phyloP scores from a whole-genome alignment of 352 stramenopile genomes.

The Saprolegnia diclina region DNA sequence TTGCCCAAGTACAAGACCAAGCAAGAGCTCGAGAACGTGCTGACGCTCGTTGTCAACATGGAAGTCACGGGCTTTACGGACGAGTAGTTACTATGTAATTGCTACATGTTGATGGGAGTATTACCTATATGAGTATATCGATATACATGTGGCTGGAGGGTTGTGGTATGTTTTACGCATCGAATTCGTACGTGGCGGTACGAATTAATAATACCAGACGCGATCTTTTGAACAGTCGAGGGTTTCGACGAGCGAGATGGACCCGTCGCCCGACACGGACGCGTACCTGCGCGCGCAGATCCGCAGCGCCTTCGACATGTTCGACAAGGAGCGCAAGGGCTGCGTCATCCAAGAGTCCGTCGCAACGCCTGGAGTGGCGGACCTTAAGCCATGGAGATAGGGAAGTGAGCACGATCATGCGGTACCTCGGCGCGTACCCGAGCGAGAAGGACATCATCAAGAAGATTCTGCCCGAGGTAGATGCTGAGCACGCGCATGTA shows the following conservation, averaged over 20 bases:
- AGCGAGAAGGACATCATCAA: constrained; percentile 89
- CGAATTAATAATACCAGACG: neutral
- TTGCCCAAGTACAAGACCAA: constrained; percentile 89
- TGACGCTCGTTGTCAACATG: constrained; percentile 94
- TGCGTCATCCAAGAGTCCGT: constrained; percentile 80
- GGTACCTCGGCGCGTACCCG: constrained; percentile 84
- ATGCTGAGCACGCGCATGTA: constrained; percentile 15
- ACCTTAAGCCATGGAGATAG: too few species aligned
- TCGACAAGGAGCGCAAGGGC: constrained; percentile 89
- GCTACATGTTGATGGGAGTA: too few species aligned
- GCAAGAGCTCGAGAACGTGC: constrained; percentile 87
- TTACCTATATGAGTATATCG: too few species aligned
- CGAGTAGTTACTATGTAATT: too few species aligned
- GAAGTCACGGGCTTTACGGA: constrained; percentile 88
- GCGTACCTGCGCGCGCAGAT: constrained; percentile 39
- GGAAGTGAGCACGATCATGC: constrained; percentile 88
- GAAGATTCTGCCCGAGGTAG: constrained; percentile 85
- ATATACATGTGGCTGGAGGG: too few species aligned
- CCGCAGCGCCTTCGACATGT: constrained; percentile 83
- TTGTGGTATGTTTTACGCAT: too few species aligned
- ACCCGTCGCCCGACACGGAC: constrained; percentile 18
- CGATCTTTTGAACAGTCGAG: neutral
- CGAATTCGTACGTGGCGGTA: neutral
- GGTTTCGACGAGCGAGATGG: neutral
- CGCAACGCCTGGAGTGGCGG: neutral